Evolutionary conservation across 108 stramenopile species (phyloP).

Genomic region (Conticribra guillardii): DNA sequence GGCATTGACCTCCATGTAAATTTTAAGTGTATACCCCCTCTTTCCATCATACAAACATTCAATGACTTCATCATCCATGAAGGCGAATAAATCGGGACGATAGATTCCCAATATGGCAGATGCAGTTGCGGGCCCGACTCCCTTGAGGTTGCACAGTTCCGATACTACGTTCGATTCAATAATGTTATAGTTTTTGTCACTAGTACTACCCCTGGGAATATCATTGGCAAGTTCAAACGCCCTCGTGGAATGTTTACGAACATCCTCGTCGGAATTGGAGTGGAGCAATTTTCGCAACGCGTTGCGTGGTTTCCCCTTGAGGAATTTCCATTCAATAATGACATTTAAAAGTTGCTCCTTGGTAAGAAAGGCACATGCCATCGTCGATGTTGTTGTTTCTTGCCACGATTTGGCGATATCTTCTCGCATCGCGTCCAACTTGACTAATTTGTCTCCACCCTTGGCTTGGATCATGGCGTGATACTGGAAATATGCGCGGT

Average conservation of each 20-base stretch:
- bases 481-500: too few species aligned
- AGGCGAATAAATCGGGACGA: slow-evolving; percentile 66
- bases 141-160: slow-evolving; percentile 56
- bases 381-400: not conserved
- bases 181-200: not conserved
- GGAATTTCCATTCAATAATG: slow-evolving; percentile 81
- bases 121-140: slow-evolving; percentile 79
- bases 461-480: slow-evolving; percentile 48
- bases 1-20: slow-evolving; percentile 58
- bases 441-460: slow-evolving; percentile 34
- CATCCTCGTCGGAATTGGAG: slow-evolving; percentile 52
- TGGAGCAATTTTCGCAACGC: slow-evolving; percentile 51
- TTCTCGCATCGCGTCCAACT: slow-evolving; percentile 31
- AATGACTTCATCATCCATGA: slow-evolving; percentile 88
- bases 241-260: slow-evolving; percentile 28
- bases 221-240: slow-evolving; percentile 43
- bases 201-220: slow-evolving; percentile 2
- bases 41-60: slow-evolving; percentile 67
- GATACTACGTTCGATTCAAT: slow-evolving; percentile 26
- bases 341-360: slow-evolving; percentile 60
- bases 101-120: slow-evolving; percentile 64
- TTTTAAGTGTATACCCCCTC: slow-evolving; percentile 65
- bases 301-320: slow-evolving; percentile 73
- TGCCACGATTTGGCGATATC: slow-evolving; percentile 3
- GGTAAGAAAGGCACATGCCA: slow-evolving; percentile 33